Base-by-base conservation (phyloP, 2,329 filamentous ascomycete genomes). In the Hirsutella rhossiliensis region DNA sequence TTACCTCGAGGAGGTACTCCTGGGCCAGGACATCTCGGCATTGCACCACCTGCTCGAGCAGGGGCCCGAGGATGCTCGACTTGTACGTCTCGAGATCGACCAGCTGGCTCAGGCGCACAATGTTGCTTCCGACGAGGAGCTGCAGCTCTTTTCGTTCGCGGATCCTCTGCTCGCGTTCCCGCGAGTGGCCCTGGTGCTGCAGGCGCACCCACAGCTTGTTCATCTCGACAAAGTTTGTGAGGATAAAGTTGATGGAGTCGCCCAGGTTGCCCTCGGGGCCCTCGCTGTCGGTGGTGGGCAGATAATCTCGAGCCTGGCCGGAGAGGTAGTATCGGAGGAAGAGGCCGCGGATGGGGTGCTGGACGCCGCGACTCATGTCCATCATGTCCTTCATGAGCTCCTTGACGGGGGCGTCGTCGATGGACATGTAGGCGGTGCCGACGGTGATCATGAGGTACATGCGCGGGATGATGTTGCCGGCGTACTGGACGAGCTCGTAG, bases 311-410 rank as follows among this genome's bases (percentile, higher is more conserved):
- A 34, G 92, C 90, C 68, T 98, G 92, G 32, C 92, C 90, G 20
- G 87, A 92, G 42, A 98, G 76, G 61, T 96, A 98, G 66, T 98
- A 98, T 59, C 92, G 82, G 56, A 98, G 68, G 62, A 98, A 98
- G 44, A 98, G 73, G 17, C 92, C 92, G 46, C 92, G 86, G 50
- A 96, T 89, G 15, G 92, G 92, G 64, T 98, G 92, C 60, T 98
- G 92, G 19, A 98, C 89, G 45, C 92, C 92, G 50, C 92, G 79
- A 66, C 88, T 97, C 92, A 98, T 98, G 66, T 98, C 92, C 92
- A 98, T 98, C 92, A 98, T 98, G 64, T 98, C 92, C 68, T 98
- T 98, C 92, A 98, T 98, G 50, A 98, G 87, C 71, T 98, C 92
- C 68, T 98, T 98, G 54, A 98, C 92, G 1, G 92, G 92, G 46